Conservation (phyloP, 2,329 filamentous ascomycete species). For the Metarhizium rileyi region DNA sequence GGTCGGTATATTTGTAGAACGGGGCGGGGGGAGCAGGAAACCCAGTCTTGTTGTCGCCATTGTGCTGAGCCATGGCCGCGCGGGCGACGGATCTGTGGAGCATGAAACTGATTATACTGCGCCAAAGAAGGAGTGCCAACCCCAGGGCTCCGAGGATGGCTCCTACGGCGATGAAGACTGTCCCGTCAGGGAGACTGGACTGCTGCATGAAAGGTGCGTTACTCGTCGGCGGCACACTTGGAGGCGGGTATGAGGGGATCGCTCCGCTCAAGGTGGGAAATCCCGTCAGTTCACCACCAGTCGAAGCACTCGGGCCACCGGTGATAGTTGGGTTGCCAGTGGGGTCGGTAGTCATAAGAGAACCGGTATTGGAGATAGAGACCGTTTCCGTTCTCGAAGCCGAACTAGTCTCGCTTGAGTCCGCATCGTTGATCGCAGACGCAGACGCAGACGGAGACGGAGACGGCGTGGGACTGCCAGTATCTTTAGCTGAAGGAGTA, state of each 20-base stretch:
- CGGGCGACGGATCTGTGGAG: conserved; percentile 85
- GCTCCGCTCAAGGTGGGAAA: conserved; percentile 33
- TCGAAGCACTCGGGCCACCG: conserved; percentile 9
- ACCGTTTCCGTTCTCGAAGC: conserved; percentile 3
- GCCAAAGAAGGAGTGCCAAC: conserved; percentile 77
- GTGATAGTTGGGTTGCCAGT: conserved; percentile 14
- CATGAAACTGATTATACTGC: conserved; percentile 76
- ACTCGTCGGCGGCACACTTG: conserved; percentile 71
- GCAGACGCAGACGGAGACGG: background rate
- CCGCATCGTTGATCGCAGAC: background rate
- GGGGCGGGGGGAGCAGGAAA: conserved; percentile 48
- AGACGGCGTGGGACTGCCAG: conserved; percentile 4
- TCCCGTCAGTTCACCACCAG: conserved; percentile 17
- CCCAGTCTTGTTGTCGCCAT: conserved; percentile 58
- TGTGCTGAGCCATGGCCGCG: conserved; percentile 66
- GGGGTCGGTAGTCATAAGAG: background rate
- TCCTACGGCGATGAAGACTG: conserved; percentile 91
- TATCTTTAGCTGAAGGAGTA: conserved; percentile 3
- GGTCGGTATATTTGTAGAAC: conserved; percentile 57
- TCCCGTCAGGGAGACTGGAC: conserved; percentile 78
- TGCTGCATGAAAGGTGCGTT: conserved; percentile 88
- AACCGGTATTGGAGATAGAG: conserved; percentile 13
- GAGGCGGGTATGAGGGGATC: conserved; percentile 53
- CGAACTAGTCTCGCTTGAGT: background rate
- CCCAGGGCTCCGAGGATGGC: conserved; percentile 77